These are phyloP conservation scores for Fusarium scirpi DNA, from an alignment of 2,329 filamentous ascomycete genomes.

Conservation along the genomic window DNA sequence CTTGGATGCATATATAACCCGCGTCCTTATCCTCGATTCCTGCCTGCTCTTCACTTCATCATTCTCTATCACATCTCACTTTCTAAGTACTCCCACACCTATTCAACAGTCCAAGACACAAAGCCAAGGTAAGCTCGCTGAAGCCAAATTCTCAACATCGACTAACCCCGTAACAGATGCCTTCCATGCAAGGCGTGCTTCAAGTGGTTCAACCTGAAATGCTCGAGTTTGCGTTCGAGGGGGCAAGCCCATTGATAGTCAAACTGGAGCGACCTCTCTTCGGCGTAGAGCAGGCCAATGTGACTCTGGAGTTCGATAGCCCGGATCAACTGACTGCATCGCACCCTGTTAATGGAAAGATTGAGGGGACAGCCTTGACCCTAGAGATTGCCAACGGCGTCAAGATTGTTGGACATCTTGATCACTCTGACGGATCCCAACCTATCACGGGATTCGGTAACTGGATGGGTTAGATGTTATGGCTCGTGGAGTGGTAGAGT, in stretches of 20 bases:
- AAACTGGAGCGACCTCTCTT: fast-evolving
- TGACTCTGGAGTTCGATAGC: background rate
- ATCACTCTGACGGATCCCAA: fast-evolving
- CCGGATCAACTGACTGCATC: background rate
- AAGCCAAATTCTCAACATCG: background rate
- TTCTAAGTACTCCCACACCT: no score
- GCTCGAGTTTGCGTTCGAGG: background rate
- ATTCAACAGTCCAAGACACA: fast-evolving
- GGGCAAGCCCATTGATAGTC: fast-evolving
- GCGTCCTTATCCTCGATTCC: no score
- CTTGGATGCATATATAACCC: background rate
- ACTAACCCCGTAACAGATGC: background rate
- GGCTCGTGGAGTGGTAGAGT: fast-evolving
- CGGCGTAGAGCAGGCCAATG: fast-evolving
- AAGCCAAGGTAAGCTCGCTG: background rate
- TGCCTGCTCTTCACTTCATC: background rate
- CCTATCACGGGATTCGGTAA: fast-evolving
- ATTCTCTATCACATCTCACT: background rate
- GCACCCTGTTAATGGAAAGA: background rate
- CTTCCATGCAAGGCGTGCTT: background rate
- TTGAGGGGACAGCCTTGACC: background rate
- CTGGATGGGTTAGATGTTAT: background rate
- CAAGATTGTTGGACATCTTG: background rate
- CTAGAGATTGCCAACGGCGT: fast-evolving
- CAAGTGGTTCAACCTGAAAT: background rate